Evolutionary conservation across 2,329 filamentous ascomycete genomes (phyloP), one percentile per base, ranked within the genome.

Genomic region (Plectosphaerella cucumerina): DNA sequence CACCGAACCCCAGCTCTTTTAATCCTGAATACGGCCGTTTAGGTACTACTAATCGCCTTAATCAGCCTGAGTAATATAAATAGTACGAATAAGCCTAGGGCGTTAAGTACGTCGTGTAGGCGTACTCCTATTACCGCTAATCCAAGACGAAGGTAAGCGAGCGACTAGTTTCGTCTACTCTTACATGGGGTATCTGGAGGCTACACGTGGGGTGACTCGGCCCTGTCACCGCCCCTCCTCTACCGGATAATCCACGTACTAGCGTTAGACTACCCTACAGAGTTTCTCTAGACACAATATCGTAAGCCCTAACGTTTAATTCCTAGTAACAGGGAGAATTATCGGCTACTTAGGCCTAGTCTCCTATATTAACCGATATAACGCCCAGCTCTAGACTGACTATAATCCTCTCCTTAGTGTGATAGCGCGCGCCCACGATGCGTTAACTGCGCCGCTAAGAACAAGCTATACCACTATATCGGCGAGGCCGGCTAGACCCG

Each of bases 361-460:
- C 17, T 17, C 9, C 37, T 17, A 26, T 26, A 26, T 26, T 9
- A 17, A 10, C 18, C 15, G 15, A 20, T 17, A 17, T 5, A 14
- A 15, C 23, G 34, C n/a, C 18, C 9, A 41, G 15, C n/a, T n/a
- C 14, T 18, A n/a, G n/a, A n/a, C n/a, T n/a, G n/a, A n/a, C n/a
- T n/a, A n/a, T n/a, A 41, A 18, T 10, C 37, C n/a, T n/a, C 17
- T 20, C 22, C n/a, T 11, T 48, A 67, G 65, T 68, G 65, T 42
- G 64, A 67, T 51, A 64, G 64, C 10, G 56, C 44, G 15, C 62
- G 65, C 2, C 65, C 65, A 0, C 57, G 58, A 51, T 68, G 65
- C 47, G 53, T 56, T 5, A 58, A 55, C 26, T 68, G 65, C 56
- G 50, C 55, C 12, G 51, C 58, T 44, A 62, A 62, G 41, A 54